Conservation (phyloP, 805 yeast genomes). For the Saccharomycopsis malanga region DNA sequence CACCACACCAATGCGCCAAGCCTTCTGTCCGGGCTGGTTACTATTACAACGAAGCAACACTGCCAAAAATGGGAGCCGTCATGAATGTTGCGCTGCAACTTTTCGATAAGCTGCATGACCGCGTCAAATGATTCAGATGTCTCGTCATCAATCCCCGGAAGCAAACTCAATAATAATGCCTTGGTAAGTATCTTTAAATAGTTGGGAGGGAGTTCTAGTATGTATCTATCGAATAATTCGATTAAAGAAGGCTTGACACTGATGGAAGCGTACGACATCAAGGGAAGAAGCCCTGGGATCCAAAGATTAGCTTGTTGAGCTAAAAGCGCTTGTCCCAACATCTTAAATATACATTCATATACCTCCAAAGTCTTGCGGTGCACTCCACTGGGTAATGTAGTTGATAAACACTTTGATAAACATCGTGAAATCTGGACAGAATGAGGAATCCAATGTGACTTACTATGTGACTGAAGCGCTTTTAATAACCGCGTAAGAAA, state of each 20-base stretch:
- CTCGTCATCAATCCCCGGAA: conserved; percentile 92
- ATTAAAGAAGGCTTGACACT: conserved; percentile 77
- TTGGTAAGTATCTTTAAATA: conserved; percentile 50
- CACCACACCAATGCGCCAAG: conserved; percentile 82
- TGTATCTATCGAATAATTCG: conserved; percentile 47
- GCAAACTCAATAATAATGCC: conserved; percentile 64
- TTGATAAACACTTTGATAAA: conserved; percentile 72
- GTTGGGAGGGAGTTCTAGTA: conserved; percentile 45
- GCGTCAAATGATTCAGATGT: conserved; percentile 72
- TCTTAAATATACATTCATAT: conserved; percentile 61
- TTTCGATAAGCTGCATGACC: conserved; percentile 52
- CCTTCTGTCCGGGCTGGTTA: conserved; percentile 72
- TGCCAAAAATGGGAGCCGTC: conserved; percentile 86
- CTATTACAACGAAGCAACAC: conserved; percentile 62
- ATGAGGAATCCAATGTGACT: conserved; percentile 53
- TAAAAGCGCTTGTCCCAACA: conserved; percentile 49
- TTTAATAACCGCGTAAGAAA: conserved; percentile 74
- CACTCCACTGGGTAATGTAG: conserved; percentile 88
- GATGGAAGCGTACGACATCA: conserved; percentile 82
- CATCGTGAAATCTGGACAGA: conserved; percentile 60
- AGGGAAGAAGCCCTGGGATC: conserved; percentile 90
- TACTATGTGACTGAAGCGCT: conserved; percentile 44
- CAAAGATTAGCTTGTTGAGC: conserved; percentile 58
- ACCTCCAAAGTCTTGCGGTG: conserved; percentile 82
- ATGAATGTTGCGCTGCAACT: conserved; percentile 45